These are phyloP conservation scores for Phaeosphaeria sp. DNA, from an alignment of 2,329 filamentous ascomycete genomes.

Conservation along the genomic window DNA sequence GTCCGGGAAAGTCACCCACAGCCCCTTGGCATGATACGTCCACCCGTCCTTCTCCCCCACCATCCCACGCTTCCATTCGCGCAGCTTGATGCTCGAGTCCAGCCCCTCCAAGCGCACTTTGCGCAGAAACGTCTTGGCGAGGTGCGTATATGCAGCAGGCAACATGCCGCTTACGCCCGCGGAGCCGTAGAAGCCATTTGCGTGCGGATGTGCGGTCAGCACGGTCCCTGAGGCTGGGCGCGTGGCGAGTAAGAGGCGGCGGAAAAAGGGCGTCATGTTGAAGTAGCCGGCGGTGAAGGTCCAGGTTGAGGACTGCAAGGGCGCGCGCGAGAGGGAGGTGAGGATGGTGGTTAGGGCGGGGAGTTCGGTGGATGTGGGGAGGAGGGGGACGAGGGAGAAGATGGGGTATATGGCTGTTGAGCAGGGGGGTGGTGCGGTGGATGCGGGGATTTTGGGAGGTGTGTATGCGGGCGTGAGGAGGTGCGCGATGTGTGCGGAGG, in stretches of 20 bases:
- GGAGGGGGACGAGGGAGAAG: slow-evolving; percentile 84
- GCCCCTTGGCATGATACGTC: slow-evolving; percentile 97
- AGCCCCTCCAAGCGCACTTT: slow-evolving; percentile 62
- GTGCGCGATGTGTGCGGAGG: slow-evolving; percentile 70
- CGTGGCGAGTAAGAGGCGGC: slow-evolving; percentile 77
- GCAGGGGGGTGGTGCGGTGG: slow-evolving; percentile 48
- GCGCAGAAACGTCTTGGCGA: slow-evolving; percentile 81
- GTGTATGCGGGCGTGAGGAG: slow-evolving; percentile 66
- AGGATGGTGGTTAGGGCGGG: slow-evolving; percentile 80
- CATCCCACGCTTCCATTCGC: slow-evolving; percentile 86
- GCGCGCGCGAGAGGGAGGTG: slow-evolving; percentile 69
- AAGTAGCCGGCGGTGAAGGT: slow-evolving; percentile 98
- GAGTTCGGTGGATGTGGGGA: slow-evolving; percentile 88
- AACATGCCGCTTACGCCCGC: slow-evolving; percentile 88
- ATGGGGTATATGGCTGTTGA: slow-evolving; percentile 78
- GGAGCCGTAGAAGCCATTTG: slow-evolving; percentile 93
- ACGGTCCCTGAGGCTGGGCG: slow-evolving; percentile 76
- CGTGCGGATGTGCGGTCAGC: slow-evolving; percentile 89
- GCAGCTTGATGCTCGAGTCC: slow-evolving; percentile 69
- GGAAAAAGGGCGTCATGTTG: slow-evolving; percentile 88
- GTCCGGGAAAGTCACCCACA: slow-evolving; percentile 82
- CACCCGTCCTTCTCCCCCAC: slow-evolving; percentile 84
- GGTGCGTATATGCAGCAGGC: slow-evolving; percentile 88
- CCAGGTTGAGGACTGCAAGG: slow-evolving; percentile 77
- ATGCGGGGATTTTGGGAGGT: slow-evolving; percentile 47